Percentiles rank a stretch among this genome's conserved stretches.
Conservation (phyloP, 2,329 filamentous ascomycete genomes). For the Colletotrichum sojae region DNA sequence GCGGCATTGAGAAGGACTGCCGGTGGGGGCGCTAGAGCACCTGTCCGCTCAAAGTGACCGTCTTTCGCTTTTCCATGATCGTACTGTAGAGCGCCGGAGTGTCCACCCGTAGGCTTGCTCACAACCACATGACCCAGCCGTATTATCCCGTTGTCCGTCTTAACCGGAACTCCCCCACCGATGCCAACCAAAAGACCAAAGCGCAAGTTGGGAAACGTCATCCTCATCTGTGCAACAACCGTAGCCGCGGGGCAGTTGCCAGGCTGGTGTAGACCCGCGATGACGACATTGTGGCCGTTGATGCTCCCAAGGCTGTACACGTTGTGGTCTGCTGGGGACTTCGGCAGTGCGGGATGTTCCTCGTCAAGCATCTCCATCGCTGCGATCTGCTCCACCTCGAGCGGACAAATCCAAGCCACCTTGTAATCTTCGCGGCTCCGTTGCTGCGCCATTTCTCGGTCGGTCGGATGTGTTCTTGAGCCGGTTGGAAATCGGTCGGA, state of each 20-base stretch:
- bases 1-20: too few species aligned
- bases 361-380: conserved; percentile 13
- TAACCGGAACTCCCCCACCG: conserved; percentile 43
- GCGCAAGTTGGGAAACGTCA: conserved; percentile 35
- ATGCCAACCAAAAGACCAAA: conserved; percentile 45
- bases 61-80: too few species aligned
- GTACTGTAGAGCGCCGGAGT: not conserved
- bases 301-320: conserved; percentile 42
- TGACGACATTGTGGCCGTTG: too few species aligned
- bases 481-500: not conserved
- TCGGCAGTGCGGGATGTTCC: not conserved
- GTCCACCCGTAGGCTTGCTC: not conserved
- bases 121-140: conserved; percentile 10
- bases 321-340: conserved; percentile 43
- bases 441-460: not conserved
- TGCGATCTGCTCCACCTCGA: conserved; percentile 18
- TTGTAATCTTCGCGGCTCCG: not conserved
- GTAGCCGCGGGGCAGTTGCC: conserved; percentile 44
- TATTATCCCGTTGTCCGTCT: not conserved
- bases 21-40: too few species aligned
- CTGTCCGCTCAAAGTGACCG: too few species aligned
- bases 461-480: not conserved
- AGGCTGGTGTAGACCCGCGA: conserved; percentile 18
- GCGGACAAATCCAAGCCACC: conserved; percentile 13
- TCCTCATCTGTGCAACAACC: conserved; percentile 39